Evolutionary conservation across 169 alveolate species (phyloP).

Genomic region (Babesia ovis): DNA sequence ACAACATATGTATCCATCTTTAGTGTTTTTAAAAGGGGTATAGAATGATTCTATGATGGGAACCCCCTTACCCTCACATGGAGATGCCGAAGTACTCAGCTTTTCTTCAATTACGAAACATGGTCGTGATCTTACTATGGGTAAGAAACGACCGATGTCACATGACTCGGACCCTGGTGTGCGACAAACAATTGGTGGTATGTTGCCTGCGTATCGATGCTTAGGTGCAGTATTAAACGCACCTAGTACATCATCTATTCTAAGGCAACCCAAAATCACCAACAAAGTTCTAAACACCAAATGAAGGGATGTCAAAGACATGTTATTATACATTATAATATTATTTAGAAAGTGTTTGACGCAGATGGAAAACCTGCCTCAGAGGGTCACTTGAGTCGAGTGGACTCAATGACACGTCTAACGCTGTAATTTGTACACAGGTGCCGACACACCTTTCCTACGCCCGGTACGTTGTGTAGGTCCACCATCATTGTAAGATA

Average conservation of each 20-base stretch:
- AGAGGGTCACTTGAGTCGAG: constrained; percentile 18
- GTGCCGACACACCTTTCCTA: constrained; percentile 14
- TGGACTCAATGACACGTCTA: constrained; percentile 41
- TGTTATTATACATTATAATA: constrained; percentile 5
- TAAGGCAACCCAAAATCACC: not conserved
- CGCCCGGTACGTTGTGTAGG: not conserved
- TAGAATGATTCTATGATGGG: not conserved
- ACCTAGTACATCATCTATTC: not conserved
- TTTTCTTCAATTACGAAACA: not conserved
- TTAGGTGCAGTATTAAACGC: not conserved
- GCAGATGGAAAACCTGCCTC: not conserved
- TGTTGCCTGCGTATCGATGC: not conserved
- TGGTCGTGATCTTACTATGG: not conserved
- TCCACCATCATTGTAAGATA: constrained; percentile 4
- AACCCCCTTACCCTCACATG: not conserved
- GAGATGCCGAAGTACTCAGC: not conserved
- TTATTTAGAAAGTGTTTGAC: constrained; percentile 6
- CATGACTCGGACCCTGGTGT: constrained; percentile 26
- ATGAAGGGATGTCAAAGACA: not conserved
- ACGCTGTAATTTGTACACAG: constrained; percentile 6
- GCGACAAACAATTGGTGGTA: constrained; percentile 2
- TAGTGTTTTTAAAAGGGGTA: not conserved
- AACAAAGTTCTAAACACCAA: not conserved
- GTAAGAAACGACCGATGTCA: not conserved
- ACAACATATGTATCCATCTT: not conserved